Percentiles rank a stretch among this genome's conserved stretches.
Conservation (phyloP, 805 yeast species). For the Clavispora asparagi region DNA sequence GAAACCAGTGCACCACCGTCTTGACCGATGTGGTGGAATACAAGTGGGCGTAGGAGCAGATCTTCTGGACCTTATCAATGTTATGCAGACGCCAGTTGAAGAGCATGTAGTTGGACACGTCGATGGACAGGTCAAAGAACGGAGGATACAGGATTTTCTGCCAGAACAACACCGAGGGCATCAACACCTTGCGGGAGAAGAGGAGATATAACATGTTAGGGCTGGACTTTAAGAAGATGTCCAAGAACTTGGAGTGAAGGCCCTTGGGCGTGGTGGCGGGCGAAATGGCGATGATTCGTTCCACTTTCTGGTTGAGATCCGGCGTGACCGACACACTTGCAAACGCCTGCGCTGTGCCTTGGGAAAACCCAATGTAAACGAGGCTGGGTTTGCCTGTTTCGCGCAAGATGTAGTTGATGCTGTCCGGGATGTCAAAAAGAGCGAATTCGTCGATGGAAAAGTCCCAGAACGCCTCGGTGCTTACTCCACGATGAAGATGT, state of each 20-base stretch:
- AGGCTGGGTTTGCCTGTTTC: slow-evolving; percentile 39
- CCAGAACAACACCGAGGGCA: slow-evolving; percentile 81
- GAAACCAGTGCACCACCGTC: slow-evolving; percentile 52
- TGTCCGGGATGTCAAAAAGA: slow-evolving; percentile 79
- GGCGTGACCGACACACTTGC: slow-evolving; percentile 71
- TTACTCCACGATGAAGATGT: slow-evolving; percentile 43
- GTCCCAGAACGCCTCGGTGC: slow-evolving; percentile 65
- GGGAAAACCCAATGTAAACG: slow-evolving; percentile 83
- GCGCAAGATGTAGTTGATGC: slow-evolving; percentile 65
- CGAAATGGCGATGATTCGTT: slow-evolving; percentile 71
- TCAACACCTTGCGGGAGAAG: slow-evolving; percentile 68
- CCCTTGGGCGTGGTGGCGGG: slow-evolving; percentile 95
- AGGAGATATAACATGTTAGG: slow-evolving; percentile 66
- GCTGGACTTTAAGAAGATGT: slow-evolving; percentile 67
- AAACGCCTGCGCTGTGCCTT: slow-evolving; percentile 91
- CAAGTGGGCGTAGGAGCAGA: slow-evolving; percentile 77
- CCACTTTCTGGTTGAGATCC: slow-evolving; percentile 51
- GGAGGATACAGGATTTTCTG: slow-evolving; percentile 72
- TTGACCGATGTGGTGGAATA: slow-evolving; percentile 91
- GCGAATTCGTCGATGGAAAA: slow-evolving; percentile 90
- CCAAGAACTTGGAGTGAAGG: slow-evolving; percentile 68
- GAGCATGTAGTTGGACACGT: slow-evolving; percentile 56
- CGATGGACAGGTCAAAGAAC: slow-evolving; percentile 66
- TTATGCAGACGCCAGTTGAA: slow-evolving; percentile 79
- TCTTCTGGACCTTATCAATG: slow-evolving; percentile 68